A percentile compares a stretch with the other conserved stretches of the same genome.
These are phyloP conservation scores for Phialophora tarda DNA, from an alignment of 2,329 filamentous ascomycete genomes.

Conservation along the genomic window DNA sequence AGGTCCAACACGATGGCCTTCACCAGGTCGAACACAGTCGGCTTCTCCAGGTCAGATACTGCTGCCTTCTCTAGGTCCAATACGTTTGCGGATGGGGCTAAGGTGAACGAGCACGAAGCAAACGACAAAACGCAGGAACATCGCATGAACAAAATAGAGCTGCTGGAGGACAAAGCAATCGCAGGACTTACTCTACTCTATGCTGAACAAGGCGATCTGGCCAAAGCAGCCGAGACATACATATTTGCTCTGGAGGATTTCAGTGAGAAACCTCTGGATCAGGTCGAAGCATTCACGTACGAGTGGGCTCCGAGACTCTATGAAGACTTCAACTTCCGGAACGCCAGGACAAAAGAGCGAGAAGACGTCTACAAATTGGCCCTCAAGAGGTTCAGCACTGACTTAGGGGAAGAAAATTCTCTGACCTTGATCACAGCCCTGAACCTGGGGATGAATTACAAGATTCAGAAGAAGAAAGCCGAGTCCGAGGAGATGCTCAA, in stretches of 20 bases:
- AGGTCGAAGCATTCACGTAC: constrained; percentile 7
- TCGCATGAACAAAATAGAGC: constrained; percentile 2
- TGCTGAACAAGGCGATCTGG: not conserved
- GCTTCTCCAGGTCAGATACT: not conserved
- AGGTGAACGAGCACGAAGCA: not conserved
- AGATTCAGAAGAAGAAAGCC: constrained; percentile 2
- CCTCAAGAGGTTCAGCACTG: not conserved
- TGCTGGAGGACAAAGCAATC: not conserved
- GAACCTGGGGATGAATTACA: constrained; percentile 4
- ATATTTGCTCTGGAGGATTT: constrained; percentile 1
- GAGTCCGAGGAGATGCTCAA: constrained; percentile 1
- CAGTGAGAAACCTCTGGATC: not conserved
- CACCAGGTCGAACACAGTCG: not conserved
- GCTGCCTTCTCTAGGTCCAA: not conserved
- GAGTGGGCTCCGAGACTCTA: constrained; percentile 3
- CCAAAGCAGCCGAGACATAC: not conserved
- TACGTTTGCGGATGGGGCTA: not conserved
- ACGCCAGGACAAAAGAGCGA: constrained; percentile 1
- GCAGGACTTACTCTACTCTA: constrained; percentile 1
- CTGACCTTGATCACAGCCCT: constrained; percentile 1
- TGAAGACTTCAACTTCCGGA: not conserved
- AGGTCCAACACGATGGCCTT: not conserved
- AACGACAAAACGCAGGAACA: not conserved
- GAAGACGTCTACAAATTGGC: not conserved
- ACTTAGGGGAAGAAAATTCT: not conserved